Conservation (phyloP, 352 stramenopile genomes). For the Saprolegnia diclina region DNA sequence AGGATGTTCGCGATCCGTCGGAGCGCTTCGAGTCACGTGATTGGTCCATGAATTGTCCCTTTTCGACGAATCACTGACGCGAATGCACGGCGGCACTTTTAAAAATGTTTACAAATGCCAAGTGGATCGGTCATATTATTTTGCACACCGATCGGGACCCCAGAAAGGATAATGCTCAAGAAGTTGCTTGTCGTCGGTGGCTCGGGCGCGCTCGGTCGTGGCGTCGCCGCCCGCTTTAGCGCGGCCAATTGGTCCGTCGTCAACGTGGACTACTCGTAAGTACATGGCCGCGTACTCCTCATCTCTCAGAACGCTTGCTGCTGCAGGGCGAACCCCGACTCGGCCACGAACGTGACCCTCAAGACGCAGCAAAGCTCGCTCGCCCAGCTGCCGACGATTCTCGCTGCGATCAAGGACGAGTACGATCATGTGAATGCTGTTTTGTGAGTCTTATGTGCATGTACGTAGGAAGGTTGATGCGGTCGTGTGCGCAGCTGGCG, state of each 20-base stretch:
- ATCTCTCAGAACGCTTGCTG: background rate
- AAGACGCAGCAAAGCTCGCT: slow-evolving; percentile 37
- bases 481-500: slow-evolving; percentile 72
- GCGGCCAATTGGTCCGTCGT: slow-evolving; percentile 59
- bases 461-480: slow-evolving; percentile 55
- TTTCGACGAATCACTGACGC: background rate
- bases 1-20: too few relatives aligned
- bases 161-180: slow-evolving; percentile 35
- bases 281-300: background rate
- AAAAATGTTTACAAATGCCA: slow-evolving; percentile 17
- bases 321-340: slow-evolving; percentile 47
- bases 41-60: background rate
- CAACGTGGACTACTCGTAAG: slow-evolving; percentile 61
- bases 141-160: background rate
- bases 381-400: slow-evolving; percentile 42
- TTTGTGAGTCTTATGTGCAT: background rate
- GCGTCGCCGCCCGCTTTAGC: slow-evolving; percentile 54
- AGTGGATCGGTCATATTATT: background rate
- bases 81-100: background rate
- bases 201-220: slow-evolving; percentile 62
- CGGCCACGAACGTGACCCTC: slow-evolving; percentile 45
- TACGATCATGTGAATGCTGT: slow-evolving; percentile 17
- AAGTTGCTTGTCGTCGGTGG: slow-evolving; percentile 72
- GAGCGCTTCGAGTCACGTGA: too few relatives aligned
- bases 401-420: slow-evolving; percentile 50